Evolutionary conservation across 2,329 filamentous ascomycete genomes (phyloP).

Genomic region (Claviceps pusilla): DNA sequence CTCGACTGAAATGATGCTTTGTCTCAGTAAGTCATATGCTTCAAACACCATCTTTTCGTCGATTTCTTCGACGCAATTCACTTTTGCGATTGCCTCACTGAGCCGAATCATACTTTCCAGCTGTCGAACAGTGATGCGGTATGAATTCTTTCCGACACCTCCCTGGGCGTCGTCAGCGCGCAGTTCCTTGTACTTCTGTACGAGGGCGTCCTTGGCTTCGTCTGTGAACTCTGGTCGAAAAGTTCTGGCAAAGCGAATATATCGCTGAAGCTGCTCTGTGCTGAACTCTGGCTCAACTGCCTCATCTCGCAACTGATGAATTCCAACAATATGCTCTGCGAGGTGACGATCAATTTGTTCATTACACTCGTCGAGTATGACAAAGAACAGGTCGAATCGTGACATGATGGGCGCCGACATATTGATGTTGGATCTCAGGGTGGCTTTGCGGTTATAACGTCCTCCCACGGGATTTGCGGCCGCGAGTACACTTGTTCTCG

Average conservation of each 20-base stretch:
- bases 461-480: constrained; percentile 93
- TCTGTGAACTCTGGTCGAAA: constrained; percentile 88
- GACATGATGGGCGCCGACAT: constrained; percentile 99
- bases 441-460: constrained; percentile 93
- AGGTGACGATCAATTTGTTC: constrained; percentile 80
- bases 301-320: constrained; percentile 84
- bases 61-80: constrained; percentile 88
- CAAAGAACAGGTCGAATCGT: constrained; percentile 96
- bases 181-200: constrained; percentile 90
- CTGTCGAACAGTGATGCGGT: constrained; percentile 93
- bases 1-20: constrained; percentile 95
- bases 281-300: constrained; percentile 87
- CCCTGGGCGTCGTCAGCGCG: constrained; percentile 87
- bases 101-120: constrained; percentile 91
- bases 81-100: constrained; percentile 94
- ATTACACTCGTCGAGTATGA: constrained; percentile 92
- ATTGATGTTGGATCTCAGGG: constrained; percentile 87
- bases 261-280: constrained; percentile 90
- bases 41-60: constrained; percentile 74
- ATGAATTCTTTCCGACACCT: constrained; percentile 84
- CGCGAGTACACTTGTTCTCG: constrained; percentile 84
- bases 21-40: constrained; percentile 77
- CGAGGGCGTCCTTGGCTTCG: constrained; percentile 71
- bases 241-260: constrained; percentile 89
- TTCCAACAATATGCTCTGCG: constrained; percentile 83